Conservation (phyloP, 345 rosid species). For the Syzygium grande region DNA sequence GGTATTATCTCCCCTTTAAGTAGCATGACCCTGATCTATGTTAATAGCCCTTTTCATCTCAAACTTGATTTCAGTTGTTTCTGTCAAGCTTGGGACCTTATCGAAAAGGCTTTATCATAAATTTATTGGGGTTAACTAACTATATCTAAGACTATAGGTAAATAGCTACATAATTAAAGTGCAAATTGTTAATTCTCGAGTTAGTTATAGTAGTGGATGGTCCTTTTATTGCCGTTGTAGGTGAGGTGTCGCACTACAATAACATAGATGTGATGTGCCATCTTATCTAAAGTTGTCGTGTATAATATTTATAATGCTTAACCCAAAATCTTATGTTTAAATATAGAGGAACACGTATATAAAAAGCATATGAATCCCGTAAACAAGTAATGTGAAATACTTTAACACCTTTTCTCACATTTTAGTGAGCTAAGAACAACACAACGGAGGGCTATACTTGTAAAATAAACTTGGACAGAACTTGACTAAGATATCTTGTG, state of each 20-base stretch:
- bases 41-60: background rate
- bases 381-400: background rate
- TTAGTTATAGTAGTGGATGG: background rate
- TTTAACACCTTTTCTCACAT: background rate
- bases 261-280: background rate
- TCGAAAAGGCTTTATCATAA: background rate
- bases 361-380: too few species aligned
- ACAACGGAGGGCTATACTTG: rapidly evolving
- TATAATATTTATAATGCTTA: background rate
- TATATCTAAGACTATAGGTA: background rate
- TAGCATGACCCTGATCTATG: background rate
- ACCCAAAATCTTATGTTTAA: too few species aligned
- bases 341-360: too few species aligned
- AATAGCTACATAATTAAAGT: background rate
- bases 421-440: background rate
- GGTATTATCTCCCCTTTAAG: background rate
- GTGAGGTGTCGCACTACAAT: background rate
- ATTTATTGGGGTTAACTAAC: background rate
- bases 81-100: background rate
- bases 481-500: background rate
- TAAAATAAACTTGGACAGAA: background rate
- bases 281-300: background rate
- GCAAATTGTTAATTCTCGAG: background rate
- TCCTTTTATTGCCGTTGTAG: background rate
- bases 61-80: background rate